Evolutionary conservation across 202 grass and related monocot genomes (phyloP), one percentile per base, ranked within the genome.

Genomic region (Saccharum hybrid): DNA sequence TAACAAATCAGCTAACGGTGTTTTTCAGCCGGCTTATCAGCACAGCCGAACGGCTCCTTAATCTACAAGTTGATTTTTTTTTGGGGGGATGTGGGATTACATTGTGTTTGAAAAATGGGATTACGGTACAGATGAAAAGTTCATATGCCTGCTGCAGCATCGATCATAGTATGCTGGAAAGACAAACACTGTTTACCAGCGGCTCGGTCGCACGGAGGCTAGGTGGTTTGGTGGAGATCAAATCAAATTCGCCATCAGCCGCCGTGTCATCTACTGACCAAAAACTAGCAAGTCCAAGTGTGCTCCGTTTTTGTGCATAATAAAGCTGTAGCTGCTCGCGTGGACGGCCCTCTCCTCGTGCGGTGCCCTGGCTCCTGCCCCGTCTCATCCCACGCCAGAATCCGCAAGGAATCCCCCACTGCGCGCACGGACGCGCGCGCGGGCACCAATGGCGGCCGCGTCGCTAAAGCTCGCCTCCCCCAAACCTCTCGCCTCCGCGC

Each of bases 391-490:
- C n/a, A 23, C 70, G 18, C 51, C 69, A n/a, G 37, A 82, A 61
- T 23, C 72, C 72, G 5, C 15, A 36, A 57, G 40, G 67, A 70
- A 70, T 28, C 18, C 10, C 41, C 21, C 21, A 23, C 37, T 10
- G 37, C 79, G n/a, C 71, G 71, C 39, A 7, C 30, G 51, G 5
- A 18, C 48, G 30, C 64, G 18, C 84, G 61, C 48, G 9, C 28
- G 39, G 7, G 14, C 61, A 19, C 5, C 78, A 78, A 92, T 92
- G 90, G 90, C 90, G 86, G 30, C 78, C 67, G 72, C 86, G 7
- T 79, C 90, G 64, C 64, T 80, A 48, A 76, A 61, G 75, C 83
- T 88, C 86, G 39, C 65, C 43, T 54, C 76, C 70, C 21, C 83
- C 1, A 83, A 76, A 9, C 73, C 86, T 12, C 70, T 86, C 57